A percentile compares a stretch with the other conserved stretches of the same genome.
Evolutionary conservation across 2,329 filamentous ascomycete species (phyloP).

Genomic region (Fusarium veterinarium): DNA sequence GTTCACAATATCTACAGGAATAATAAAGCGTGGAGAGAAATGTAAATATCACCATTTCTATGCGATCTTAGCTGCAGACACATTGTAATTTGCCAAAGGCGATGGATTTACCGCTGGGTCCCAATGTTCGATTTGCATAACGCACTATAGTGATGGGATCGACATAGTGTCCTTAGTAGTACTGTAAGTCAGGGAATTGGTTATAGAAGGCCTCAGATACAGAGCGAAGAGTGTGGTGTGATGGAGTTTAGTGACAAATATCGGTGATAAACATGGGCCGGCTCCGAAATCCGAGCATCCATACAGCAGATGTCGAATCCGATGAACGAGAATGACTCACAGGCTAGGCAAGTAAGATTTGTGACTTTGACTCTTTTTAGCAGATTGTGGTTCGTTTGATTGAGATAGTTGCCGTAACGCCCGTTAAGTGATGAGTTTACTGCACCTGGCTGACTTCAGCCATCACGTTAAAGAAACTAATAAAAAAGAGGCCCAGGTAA

Average conservation of each 20-base stretch:
- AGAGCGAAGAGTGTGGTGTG: constrained; percentile 24
- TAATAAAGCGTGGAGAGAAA: constrained; percentile 3
- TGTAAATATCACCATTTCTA: background rate
- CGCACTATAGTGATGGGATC: background rate
- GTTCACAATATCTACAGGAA: background rate
- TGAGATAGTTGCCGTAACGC: background rate
- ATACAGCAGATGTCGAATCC: constrained; percentile 6
- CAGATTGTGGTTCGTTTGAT: constrained; percentile 6
- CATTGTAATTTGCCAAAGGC: background rate
- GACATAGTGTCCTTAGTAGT: background rate
- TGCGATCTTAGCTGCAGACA: background rate
- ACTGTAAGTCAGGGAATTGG: background rate
- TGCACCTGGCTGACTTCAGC: constrained; percentile 2
- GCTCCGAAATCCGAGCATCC: constrained; percentile 37
- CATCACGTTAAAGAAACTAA: background rate
- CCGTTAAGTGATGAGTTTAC: constrained; percentile 3
- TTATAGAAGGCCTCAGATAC: background rate
- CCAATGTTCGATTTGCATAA: background rate
- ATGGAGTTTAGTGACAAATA: constrained; percentile 41
- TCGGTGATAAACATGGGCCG: constrained; percentile 31
- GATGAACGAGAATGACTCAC: constrained; percentile 34
- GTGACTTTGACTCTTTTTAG: constrained; percentile 4
- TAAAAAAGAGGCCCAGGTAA: background rate
- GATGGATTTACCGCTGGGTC: background rate
- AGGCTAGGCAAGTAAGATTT: constrained; percentile 9